A percentile compares a stretch with the other conserved stretches of the same genome.
Conservation (phyloP, 2,329 filamentous ascomycete genomes). For the Claviceps maximensis region DNA sequence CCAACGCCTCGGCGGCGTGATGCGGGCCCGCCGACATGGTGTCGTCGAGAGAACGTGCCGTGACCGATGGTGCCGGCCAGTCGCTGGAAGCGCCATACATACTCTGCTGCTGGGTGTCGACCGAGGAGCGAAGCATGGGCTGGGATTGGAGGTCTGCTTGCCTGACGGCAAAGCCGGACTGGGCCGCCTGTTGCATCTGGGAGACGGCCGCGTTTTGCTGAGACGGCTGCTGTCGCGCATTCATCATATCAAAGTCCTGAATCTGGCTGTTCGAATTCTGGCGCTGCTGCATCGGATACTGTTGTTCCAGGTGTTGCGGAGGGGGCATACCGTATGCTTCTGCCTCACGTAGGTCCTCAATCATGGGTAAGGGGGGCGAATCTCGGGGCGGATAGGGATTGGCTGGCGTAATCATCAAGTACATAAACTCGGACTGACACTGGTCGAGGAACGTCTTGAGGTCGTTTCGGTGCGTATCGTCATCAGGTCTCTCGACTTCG, state of each 20-base stretch:
- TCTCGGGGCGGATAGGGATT: conserved; percentile 54
- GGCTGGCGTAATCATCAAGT: conserved; percentile 53
- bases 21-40: conserved; percentile 18
- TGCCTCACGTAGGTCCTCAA: conserved; percentile 45
- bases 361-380: conserved; percentile 42
- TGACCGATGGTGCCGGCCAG: conserved; percentile 21
- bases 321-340: conserved; percentile 37
- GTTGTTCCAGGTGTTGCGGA: conserved; percentile 27
- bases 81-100: conserved; percentile 25
- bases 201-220: conserved; percentile 51
- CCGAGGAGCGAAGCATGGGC: conserved; percentile 40
- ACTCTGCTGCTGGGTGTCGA: conserved; percentile 32
- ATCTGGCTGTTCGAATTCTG: conserved; percentile 44
- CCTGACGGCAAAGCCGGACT: conserved; percentile 21
- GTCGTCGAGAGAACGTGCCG: conserved; percentile 23
- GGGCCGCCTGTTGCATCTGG: conserved; percentile 28
- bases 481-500: conserved; percentile 34
- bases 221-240: conserved; percentile 39
- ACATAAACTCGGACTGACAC: conserved; percentile 53
- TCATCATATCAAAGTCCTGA: conserved; percentile 37
- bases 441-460: conserved; percentile 50
- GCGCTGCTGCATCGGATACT: conserved; percentile 23
- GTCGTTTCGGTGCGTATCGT: conserved; percentile 37
- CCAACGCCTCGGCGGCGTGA: conserved; percentile 26
- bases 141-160: conserved; percentile 29